Evolutionary conservation across 768 basidiomycete species (phyloP).

Genomic region (Coprinopsis sp.): DNA sequence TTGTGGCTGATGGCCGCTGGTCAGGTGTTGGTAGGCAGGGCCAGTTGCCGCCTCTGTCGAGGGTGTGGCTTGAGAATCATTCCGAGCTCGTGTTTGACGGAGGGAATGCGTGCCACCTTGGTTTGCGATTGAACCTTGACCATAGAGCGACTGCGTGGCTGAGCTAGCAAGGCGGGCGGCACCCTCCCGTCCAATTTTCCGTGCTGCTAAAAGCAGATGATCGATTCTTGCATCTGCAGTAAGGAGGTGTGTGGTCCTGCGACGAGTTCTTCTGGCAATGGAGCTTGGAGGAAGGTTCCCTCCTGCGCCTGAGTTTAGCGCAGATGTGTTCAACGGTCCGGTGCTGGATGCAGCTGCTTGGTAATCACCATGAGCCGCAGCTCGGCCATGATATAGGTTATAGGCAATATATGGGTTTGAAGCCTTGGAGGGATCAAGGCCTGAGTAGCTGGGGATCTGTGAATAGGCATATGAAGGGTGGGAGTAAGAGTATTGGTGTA

Average conservation of each 20-base stretch:
- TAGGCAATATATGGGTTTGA: conserved; percentile 5
- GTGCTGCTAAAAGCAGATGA: conserved; percentile 66
- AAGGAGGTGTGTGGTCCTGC: too few relatives aligned
- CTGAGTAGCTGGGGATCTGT: not conserved
- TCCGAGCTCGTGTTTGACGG: too few relatives aligned
- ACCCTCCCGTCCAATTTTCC: conserved; percentile 62
- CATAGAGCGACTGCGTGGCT: not conserved
- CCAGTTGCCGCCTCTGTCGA: not conserved
- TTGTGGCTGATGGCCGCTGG: too few relatives aligned
- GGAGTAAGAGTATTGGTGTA: not conserved
- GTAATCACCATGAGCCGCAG: too few relatives aligned
- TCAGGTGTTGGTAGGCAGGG: conserved; percentile 11
- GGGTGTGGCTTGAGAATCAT: not conserved
- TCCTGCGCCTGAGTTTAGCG: too few relatives aligned
- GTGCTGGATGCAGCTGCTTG: too few relatives aligned
- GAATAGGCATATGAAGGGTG: conserved; percentile 4
- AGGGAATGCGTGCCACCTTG: too few relatives aligned
- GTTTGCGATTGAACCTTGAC: not conserved
- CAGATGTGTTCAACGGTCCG: too few relatives aligned
- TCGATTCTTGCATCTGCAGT: conserved; percentile 66
- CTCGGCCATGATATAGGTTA: not conserved
- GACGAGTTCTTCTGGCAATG: too few relatives aligned
- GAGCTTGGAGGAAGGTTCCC: too few relatives aligned
- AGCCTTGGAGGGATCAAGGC: not conserved
- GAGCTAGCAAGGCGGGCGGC: conserved; percentile 49